Base-by-base conservation (phyloP, 805 yeast genomes). In the Starmera dryadoides region DNA sequence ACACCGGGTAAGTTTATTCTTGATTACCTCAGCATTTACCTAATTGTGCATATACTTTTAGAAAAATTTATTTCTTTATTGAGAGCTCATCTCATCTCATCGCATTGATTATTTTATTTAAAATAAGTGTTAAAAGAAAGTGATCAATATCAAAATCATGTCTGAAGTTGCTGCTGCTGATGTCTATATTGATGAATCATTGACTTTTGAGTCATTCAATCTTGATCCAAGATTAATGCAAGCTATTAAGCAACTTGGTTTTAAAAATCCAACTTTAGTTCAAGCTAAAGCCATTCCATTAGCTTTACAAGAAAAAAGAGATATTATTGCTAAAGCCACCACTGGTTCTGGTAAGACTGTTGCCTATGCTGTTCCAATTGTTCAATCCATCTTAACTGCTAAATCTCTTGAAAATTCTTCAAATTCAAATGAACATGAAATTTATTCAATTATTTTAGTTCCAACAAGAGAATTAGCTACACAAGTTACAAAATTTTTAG, bases 261-360 rank as follows among this genome's bases (percentile, higher is more conserved):
- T 80, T 66, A 75, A 72, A 39, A 79, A 82, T 55, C 98, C 98
- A 9, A 93, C 98, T 1, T 71, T 87, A 41, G 83, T 93, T 39
- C 98, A 93, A 63, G 75, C 94, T 8, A 81, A 80, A 55, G 84
- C 96, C n/a, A 86, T 93, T 43, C 96, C 95, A 33, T 65, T 93
- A 36, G 96, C 98, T 1, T 63, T 93, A 38, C 84, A 86, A 47
- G 93, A 91, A 49, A 85, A 82, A 56, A 81, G 88, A 64, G 97
- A 91, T 58, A 83, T 91, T 46, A 82, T 91, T 35, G 97, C 97
- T 30, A 81, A 85, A 56, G 96, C 98, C 6, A 79, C 86, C 20
- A 91, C 98, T 0, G 98, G 98, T 4, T 84, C 96, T 8, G 98
- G 98, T 47, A 91, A 91, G 61, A 91, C 98, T 0, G 85, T 86